Base-by-base conservation (phyloP, 495 filamentous ascomycete genomes). In the Clohesyomyces aquaticus region DNA sequence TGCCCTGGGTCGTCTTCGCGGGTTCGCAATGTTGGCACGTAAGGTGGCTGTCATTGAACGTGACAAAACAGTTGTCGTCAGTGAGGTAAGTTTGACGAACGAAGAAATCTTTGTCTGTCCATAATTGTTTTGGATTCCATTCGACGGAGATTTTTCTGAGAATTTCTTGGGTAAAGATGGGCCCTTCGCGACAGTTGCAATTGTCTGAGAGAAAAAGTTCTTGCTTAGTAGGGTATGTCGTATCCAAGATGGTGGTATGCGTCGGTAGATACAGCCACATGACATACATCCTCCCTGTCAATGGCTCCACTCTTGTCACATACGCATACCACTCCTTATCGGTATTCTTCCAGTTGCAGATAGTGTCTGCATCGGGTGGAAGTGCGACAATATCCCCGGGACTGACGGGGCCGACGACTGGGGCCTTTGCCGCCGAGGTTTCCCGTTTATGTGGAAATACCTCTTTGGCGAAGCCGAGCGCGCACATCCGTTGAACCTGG, bases 201-300 rank as follows among this genome's bases (percentile, higher is more conserved):
- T 92, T 84, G 66, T 91, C 84, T 0, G 87, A 89, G 9, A 93
- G 74, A 69, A 93, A 93, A 0, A 92, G 73, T 70, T 93, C 90
- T 59, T 90, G 87, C 0, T 73, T 59, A 67, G 80, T 84, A 1
- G 87, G 88, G 67, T 91, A 93, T 18, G 78, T 76, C 75, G 84
- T 83, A 14, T 79, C 75, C 1, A 78, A 78, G 55, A 89, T 86
- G 0, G 81, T 82, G 2, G 88, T 92, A 29, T 92, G 87, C 2
- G 78, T 75, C 0, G 88, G 81, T 12, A 80, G 77, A 67, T 93
- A 93, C 0, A 91, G 68, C 90, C 90, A 93, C 2, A 87, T 79
- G 3, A 89, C 81, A 48, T 86, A 78, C 9, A 92, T 81, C 25
- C 70, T 70, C 16, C 65, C 72, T 21, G 65, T 50, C 73, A 0